Conservation (phyloP, 768 basidiomycete species). For the Cystofilobasidium macerans region DNA sequence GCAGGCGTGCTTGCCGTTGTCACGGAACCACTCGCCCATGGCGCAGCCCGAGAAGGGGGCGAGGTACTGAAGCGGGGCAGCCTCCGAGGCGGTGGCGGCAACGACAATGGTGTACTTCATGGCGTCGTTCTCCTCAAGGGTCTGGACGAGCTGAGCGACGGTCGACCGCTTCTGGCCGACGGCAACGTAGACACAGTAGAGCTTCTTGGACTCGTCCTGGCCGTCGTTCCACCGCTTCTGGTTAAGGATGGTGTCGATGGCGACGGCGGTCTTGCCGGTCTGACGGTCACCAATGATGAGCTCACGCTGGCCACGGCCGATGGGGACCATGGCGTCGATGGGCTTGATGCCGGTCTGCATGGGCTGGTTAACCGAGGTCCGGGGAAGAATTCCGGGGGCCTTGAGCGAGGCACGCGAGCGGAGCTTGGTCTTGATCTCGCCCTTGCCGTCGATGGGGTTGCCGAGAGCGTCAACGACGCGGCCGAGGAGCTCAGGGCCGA, state of each 20-base stretch:
- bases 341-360: slow-evolving; percentile 99
- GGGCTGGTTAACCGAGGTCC: slow-evolving; percentile 98
- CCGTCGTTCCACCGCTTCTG: slow-evolving; percentile 99
- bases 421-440: slow-evolving; percentile 83
- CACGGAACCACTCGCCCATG: slow-evolving; percentile 99
- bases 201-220: slow-evolving; percentile 89
- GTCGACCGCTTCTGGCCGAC: slow-evolving; percentile 99
- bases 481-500: slow-evolving; percentile 91
- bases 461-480: slow-evolving; percentile 99
- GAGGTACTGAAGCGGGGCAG: slow-evolving; percentile 97
- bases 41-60: slow-evolving; percentile 99
- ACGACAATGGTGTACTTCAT: slow-evolving; percentile 99
- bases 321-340: slow-evolving; percentile 99
- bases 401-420: slow-evolving; percentile 96
- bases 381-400: slow-evolving; percentile 97
- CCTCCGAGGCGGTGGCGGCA: slow-evolving; percentile 97
- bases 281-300: slow-evolving; percentile 99
- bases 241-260: slow-evolving; percentile 99
- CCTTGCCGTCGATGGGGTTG: slow-evolving; percentile 99
- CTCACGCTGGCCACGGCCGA: slow-evolving; percentile 99
- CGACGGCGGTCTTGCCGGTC: slow-evolving; percentile 98
- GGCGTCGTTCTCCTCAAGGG: slow-evolving; percentile 98
- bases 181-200: slow-evolving; percentile 99
- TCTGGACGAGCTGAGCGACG: slow-evolving; percentile 98
- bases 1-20: slow-evolving; percentile 98